Conservation (phyloP, 768 basidiomycete genomes). For the Suillus variegatus region DNA sequence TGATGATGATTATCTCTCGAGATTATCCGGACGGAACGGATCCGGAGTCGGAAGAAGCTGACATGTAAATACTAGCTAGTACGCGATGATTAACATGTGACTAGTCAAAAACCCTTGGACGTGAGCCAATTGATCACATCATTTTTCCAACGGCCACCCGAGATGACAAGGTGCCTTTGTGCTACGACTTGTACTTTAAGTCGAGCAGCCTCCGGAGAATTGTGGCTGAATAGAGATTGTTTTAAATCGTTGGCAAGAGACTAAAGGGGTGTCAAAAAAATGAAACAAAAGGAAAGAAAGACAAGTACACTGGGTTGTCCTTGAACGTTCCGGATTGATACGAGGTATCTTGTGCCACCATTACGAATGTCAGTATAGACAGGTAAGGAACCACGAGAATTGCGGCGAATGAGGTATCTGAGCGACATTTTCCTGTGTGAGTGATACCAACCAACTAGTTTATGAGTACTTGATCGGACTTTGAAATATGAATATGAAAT, state of each 20-base stretch:
- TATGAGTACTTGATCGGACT: too few relatives aligned
- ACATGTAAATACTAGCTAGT: not conserved
- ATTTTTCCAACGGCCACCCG: conserved; percentile 65
- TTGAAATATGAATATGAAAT: not conserved
- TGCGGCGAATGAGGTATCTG: conserved; percentile 50
- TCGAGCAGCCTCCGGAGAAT: conserved; percentile 47
- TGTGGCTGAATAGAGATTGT: conserved; percentile 48
- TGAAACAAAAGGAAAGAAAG: conserved; percentile 1
- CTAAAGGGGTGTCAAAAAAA: conserved; percentile 34
- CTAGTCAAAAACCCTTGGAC: conserved; percentile 60
- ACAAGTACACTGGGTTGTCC: conserved; percentile 59
- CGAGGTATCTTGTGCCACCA: conserved; percentile 55
- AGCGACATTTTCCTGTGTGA: too few relatives aligned
- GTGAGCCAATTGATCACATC: conserved; percentile 64
- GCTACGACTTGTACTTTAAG: conserved; percentile 49
- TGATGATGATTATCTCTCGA: not conserved
- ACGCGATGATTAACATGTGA: too few relatives aligned
- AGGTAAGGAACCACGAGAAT: conserved; percentile 65
- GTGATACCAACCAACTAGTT: too few relatives aligned
- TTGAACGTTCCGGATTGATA: conserved; percentile 68
- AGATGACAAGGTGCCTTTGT: conserved; percentile 56
- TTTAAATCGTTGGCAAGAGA: conserved; percentile 59
- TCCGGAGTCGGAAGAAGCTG: not conserved
- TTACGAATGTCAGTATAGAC: conserved; percentile 78
- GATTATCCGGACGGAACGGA: not conserved